phyloP scores from a whole-genome alignment of 352 stramenopile species.

The Pythium grandisporangium region DNA sequence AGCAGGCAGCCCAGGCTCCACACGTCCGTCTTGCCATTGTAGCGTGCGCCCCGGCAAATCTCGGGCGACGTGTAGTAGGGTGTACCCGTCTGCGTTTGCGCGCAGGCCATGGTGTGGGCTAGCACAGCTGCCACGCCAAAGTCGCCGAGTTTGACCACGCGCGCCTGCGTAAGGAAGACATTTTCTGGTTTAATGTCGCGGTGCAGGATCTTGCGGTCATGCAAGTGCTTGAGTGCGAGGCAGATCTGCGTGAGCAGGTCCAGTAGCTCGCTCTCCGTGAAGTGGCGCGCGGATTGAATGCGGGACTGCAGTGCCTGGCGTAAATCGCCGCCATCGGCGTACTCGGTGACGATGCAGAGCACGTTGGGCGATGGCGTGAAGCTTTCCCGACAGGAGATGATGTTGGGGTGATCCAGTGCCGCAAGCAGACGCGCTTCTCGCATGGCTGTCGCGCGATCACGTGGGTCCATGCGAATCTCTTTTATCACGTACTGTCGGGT shows the following conservation, averaged over 20 bases:
- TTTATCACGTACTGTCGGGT: constrained; percentile 59
- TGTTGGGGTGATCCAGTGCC: constrained; percentile 75
- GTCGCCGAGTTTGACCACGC: constrained; percentile 69
- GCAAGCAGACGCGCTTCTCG: constrained; percentile 60
- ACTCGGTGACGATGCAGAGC: constrained; percentile 84
- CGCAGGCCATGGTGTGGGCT: constrained; percentile 62
- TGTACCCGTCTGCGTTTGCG: constrained; percentile 64
- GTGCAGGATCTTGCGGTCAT: constrained; percentile 82
- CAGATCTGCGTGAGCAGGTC: constrained; percentile 60
- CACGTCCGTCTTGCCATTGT: constrained; percentile 92
- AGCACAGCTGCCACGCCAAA: constrained; percentile 73
- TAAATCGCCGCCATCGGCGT: constrained; percentile 69
- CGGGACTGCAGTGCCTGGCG: constrained; percentile 38
- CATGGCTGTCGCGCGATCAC: constrained; percentile 42
- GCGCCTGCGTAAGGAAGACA: constrained; percentile 63
- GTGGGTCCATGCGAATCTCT: constrained; percentile 61
- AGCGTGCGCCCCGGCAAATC: constrained; percentile 87
- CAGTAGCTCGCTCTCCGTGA: constrained; percentile 33
- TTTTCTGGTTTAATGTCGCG: constrained; percentile 85
- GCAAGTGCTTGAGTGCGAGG: constrained; percentile 73
- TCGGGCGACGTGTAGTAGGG: constrained; percentile 93
- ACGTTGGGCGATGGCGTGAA: constrained; percentile 32
- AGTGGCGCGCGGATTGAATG: constrained; percentile 2
- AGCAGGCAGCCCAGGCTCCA: constrained; percentile 92
- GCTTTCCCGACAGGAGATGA: constrained; percentile 73